Percentiles rank a stretch among this genome's conserved stretches.
These are phyloP conservation scores for Hippophae rhamnoides DNA, from an alignment of 306 rosid species.

Conservation along the genomic window DNA sequence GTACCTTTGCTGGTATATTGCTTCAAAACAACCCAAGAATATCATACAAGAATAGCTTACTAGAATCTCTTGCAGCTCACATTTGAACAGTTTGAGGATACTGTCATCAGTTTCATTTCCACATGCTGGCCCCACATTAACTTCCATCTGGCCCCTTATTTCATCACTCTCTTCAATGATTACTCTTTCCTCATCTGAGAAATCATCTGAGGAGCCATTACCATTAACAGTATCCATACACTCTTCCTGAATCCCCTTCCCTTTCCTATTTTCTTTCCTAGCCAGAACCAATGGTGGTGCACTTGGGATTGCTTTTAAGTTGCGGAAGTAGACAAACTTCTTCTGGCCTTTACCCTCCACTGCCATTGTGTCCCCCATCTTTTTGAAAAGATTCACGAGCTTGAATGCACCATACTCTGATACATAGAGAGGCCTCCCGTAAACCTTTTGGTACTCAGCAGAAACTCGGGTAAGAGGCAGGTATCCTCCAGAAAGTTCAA, in stretches of 20 bases:
- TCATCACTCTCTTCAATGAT: constrained; percentile 45
- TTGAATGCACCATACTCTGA: constrained; percentile 61
- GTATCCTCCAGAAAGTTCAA: constrained; percentile 75
- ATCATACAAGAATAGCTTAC: constrained; percentile 90
- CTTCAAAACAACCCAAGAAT: constrained; percentile 63
- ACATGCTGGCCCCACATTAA: constrained; percentile 28
- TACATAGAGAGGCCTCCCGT: constrained; percentile 63
- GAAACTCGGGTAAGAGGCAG: constrained; percentile 58
- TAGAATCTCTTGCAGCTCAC: constrained; percentile 81
- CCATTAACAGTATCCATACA: constrained; percentile 31
- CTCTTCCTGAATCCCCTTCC: constrained; percentile 60
- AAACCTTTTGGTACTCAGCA: constrained; percentile 60
- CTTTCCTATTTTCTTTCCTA: constrained; percentile 68
- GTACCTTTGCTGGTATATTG: constrained; percentile 67
- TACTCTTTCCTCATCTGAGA: constrained; percentile 80
- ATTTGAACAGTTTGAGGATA: constrained; percentile 53
- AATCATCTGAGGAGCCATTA: constrained; percentile 69
- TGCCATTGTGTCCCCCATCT: constrained; percentile 58
- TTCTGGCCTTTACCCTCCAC: constrained; percentile 71
- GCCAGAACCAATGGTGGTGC: constrained; percentile 60
- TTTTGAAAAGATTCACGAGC: constrained; percentile 78
- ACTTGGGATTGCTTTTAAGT: constrained; percentile 56
- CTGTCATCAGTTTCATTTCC: constrained; percentile 26
- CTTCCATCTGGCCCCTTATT: constrained; percentile 23
- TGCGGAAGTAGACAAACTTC: constrained; percentile 56